These are phyloP conservation scores for Vickermania spadyakhi DNA, from an alignment of 208 protist species.

Conservation along the genomic window DNA sequence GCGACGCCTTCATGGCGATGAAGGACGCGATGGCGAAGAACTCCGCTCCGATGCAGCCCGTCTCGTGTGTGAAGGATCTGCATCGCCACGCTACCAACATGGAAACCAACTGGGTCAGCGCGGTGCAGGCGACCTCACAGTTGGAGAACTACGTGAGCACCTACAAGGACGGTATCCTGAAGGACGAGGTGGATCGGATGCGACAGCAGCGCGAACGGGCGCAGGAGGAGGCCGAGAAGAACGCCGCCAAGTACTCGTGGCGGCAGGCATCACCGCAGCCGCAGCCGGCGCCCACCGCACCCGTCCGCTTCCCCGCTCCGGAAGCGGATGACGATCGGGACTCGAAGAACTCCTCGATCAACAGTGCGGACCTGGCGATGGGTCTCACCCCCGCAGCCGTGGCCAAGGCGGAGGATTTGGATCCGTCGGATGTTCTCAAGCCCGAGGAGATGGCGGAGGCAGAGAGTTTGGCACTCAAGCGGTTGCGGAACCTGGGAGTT, in stretches of 20 bases:
- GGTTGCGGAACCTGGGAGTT: constrained; percentile 46
- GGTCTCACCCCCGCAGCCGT: constrained; percentile 6
- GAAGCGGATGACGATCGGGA: background rate
- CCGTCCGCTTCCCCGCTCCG: background rate
- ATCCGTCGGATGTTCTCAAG: constrained; percentile 27
- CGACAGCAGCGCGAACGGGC: constrained; percentile 7
- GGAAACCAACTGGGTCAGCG: constrained; percentile 71
- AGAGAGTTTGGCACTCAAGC: constrained; percentile 47
- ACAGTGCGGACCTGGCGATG: constrained; percentile 1
- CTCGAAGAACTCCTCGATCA: constrained; percentile 3
- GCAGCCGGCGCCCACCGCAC: background rate
- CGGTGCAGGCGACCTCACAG: constrained; percentile 41
- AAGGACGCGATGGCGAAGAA: constrained; percentile 29
- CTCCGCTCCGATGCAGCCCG: constrained; percentile 26
- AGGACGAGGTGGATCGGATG: constrained; percentile 17
- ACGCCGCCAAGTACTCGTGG: background rate
- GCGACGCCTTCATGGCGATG: constrained; percentile 51
- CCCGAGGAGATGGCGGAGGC: constrained; percentile 62
- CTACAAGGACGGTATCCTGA: constrained; percentile 44
- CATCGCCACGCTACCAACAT: constrained; percentile 55
- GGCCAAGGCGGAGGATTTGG: constrained; percentile 3
- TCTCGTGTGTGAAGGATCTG: constrained; percentile 47
- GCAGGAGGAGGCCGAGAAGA: constrained; percentile 3
- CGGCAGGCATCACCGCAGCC: background rate
- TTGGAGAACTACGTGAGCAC: constrained; percentile 42